Evolutionary conservation across 306 rosid genomes (phyloP).

Genomic region (Sphenostylis stenocarpa): DNA sequence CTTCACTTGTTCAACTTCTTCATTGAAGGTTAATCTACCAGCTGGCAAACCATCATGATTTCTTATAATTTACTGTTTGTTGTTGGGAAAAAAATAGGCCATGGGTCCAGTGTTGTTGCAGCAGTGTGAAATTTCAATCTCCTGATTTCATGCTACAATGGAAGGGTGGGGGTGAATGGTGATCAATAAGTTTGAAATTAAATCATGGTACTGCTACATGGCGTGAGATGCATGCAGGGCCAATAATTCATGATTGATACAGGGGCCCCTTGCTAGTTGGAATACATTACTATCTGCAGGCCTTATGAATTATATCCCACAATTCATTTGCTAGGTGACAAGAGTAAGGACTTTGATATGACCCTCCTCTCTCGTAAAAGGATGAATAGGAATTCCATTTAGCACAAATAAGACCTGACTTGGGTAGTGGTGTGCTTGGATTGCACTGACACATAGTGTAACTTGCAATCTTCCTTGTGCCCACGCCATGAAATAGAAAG

Average conservation of each 20-base stretch:
- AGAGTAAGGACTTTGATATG: constrained; percentile 27
- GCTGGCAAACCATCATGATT: constrained; percentile 38
- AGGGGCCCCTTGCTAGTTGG: constrained; percentile 39
- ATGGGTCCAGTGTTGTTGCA: constrained; percentile 15
- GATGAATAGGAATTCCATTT: constrained; percentile 37
- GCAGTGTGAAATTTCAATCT: constrained; percentile 13
- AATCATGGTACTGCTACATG: constrained; percentile 30
- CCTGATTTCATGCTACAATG: constrained; percentile 21
- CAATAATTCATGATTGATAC: constrained; percentile 44
- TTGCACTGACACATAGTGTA: constrained; percentile 4
- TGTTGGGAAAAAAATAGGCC: neutral
- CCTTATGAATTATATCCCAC: constrained; percentile 33
- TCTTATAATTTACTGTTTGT: constrained; percentile 15
- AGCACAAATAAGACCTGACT: constrained; percentile 29
- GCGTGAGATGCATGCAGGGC: constrained; percentile 22
- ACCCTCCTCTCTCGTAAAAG: constrained; percentile 19
- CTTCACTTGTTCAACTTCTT: constrained; percentile 54
- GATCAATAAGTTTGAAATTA: constrained; percentile 3
- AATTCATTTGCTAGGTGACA: constrained; percentile 34
- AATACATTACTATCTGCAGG: constrained; percentile 34
- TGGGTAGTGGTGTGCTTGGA: constrained; percentile 26
- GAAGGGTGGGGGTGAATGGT: constrained; percentile 7
- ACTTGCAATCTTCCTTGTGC: constrained; percentile 21
- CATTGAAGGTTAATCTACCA: constrained; percentile 40
- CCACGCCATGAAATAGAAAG: neutral